Evolutionary conservation across 1,139 yeast genomes (phyloP), one percentile per base, ranked within the genome.

Genomic region (Insectozyma bohioensis): DNA sequence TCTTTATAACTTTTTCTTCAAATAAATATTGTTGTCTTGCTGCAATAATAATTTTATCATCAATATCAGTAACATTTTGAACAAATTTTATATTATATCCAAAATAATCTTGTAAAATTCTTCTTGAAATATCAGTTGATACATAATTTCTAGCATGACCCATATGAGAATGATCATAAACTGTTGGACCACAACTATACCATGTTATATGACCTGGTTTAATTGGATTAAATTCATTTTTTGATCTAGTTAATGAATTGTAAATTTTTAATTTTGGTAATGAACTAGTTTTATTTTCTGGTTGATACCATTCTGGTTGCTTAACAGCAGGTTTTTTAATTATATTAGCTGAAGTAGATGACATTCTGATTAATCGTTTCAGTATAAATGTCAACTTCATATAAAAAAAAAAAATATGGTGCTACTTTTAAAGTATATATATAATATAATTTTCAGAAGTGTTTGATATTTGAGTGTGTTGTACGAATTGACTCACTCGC

Each of bases 111-210:
- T 81, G 86, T 45, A 92, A 58, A 31, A 94, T 75, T 47, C 98
- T 75, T 55, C 98, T 78, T 54, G 87, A 85, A 54, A 92, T 87
- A 58, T 94, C 98, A 34, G 87, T 85, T 7, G 96, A 79, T 31
- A 92, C 97, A 55, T 92, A 94, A 63, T 92, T 92, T 59, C 98
- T 72, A 13, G 98, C 98, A 61, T 94, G 99, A n/a, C 99, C 99
- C 97, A 92, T 87, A 55, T 92, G 99, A 33, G 94, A 79, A 27
- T 94, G 81, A 58, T 92, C 96, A 53, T 92, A 92, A n/a, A 92
- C 97, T 0, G 99, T 92, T 9, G 98, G 98, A 5, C 99, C 99
- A 72, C 99, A 92, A 36, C 90, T 85, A 63, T 92, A 92, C 99
- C 99, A 92, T 3, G 90, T 75, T 33, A 92, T 82, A 40, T 75